Percentiles rank a stretch among this genome's conserved stretches.
Conservation (phyloP, 108 stramenopile species). For the Pseudonitzschia pungens region DNA sequence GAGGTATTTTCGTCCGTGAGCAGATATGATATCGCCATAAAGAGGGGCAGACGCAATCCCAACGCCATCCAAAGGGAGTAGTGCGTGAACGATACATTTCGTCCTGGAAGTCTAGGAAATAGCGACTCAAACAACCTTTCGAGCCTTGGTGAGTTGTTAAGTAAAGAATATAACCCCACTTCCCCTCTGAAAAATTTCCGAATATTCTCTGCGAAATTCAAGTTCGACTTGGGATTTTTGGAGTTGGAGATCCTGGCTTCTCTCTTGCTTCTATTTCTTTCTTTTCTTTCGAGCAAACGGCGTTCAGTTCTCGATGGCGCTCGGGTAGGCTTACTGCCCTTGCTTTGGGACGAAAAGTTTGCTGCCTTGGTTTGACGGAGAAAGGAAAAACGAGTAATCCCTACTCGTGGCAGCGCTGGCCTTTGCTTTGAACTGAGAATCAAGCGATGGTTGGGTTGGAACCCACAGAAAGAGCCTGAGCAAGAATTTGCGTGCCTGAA, state of each 20-base stretch:
- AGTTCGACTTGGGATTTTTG: background rate
- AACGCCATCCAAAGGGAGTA: constrained; percentile 26
- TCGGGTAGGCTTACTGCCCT: background rate
- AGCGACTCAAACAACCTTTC: background rate
- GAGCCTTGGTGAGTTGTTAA: background rate
- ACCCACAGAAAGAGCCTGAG: background rate
- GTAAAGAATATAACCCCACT: background rate
- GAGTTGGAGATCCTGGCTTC: background rate
- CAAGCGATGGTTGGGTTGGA: background rate
- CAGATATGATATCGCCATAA: constrained; percentile 15
- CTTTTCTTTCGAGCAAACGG: constrained; percentile 27
- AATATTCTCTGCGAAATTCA: background rate
- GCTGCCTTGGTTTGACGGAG: background rate
- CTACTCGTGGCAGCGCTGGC: background rate
- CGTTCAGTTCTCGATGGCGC: constrained; percentile 27
- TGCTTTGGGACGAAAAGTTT: background rate
- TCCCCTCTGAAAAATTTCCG: background rate
- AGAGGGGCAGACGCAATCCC: constrained; percentile 34
- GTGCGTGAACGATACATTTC: background rate
- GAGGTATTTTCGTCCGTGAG: constrained; percentile 35
- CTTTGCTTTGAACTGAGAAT: background rate
- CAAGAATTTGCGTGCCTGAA: background rate
- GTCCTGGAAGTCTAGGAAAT: constrained; percentile 6
- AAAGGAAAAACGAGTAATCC: background rate
- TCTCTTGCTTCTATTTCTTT: constrained; percentile 26